Base-by-base conservation (phyloP, 2,329 filamentous ascomycete genomes). In the Apiospora marii region DNA sequence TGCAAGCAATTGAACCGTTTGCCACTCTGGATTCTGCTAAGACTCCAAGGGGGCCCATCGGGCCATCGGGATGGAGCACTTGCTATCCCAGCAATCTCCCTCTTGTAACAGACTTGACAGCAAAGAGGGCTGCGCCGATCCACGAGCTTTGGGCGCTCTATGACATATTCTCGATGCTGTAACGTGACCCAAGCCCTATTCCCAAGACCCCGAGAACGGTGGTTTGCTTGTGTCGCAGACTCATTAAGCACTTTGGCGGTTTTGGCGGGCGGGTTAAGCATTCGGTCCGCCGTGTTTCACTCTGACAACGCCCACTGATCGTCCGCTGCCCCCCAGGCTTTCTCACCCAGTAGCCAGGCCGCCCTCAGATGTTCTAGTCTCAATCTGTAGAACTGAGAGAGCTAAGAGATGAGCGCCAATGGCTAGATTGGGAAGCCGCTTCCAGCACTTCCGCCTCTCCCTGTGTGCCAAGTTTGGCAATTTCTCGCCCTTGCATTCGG, bases 201-300 rank as follows among this genome's bases (percentile, higher is more conserved):
- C 12, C 51, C 51, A 58, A 16, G n/a, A 8, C 53, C 53, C 24
- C 30, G 27, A 30, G 24, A 61, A 61, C 16, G 16, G 53, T 61
- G 53, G 53, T 61, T 34, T 61, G 27, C 14, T 14, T 61, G 53
- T 61, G 53, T 61, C 34, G 27, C 37, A 37, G 37, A 37, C 37
- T 37, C 10, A 37, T 37, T 5, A 37, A 37, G 37, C 5, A 7
- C 37, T 3, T 37, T 22, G 53, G 14, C 4, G 7, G 53, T 34
- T 22, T 34, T 58, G 27, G 51, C n/a, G n/a, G 53, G 53, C 53
- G 53, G 53, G n/a, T 61, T 64, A 64, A 64, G 58, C 58, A 64
- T 64, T 64, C 30, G 58, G 58, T 64, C 58, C 58, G 58, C 58
- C 58, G 37, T 64, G 58, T 64, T 64, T 64, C 58, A 64, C 58